A percentile compares a stretch with the other conserved stretches of the same genome.
phyloP scores from a whole-genome alignment of 352 stramenopile species.

The Globisporangium alternatum region DNA sequence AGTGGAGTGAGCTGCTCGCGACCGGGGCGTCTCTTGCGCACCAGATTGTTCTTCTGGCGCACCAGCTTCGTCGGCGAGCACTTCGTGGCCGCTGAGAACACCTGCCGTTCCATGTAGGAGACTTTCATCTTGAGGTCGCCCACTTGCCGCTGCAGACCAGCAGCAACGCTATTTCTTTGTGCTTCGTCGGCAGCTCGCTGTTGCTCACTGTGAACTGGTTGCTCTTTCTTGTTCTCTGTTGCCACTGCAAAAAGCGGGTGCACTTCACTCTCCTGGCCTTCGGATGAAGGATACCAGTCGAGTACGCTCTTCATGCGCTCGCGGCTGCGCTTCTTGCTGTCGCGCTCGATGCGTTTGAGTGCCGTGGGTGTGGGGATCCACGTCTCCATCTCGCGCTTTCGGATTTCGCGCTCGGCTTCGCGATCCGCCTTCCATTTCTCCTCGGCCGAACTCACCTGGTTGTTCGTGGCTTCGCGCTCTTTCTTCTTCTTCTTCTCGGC shows the following conservation, averaged over 20 bases:
- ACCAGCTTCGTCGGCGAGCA: neutral
- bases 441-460: constrained; percentile 46
- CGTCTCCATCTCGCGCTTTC: constrained; percentile 48
- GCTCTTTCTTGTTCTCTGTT: neutral
- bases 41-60: constrained; percentile 18
- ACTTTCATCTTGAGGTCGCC: constrained; percentile 31
- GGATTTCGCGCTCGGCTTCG: constrained; percentile 43
- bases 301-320: constrained; percentile 40
- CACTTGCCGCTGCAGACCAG: constrained; percentile 20
- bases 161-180: constrained; percentile 11
- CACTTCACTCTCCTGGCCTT: constrained; percentile 24
- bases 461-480: constrained; percentile 30
- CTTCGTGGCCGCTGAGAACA: neutral
- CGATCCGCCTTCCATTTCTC: constrained; percentile 41
- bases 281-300: constrained; percentile 44
- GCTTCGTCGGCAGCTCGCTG: constrained; percentile 17
- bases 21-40: constrained; percentile 18
- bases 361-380: constrained; percentile 42
- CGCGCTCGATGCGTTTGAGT: constrained; percentile 31
- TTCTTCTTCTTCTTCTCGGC: constrained; percentile 51
- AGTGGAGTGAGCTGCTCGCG: constrained; percentile 18
- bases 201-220: constrained; percentile 19
- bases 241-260: constrained; percentile 34
- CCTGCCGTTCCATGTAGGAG: constrained; percentile 29
- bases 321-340: constrained; percentile 35